Evolutionary conservation across 176 grass and related monocot species (phyloP).

Genomic region (Oryza officinalis): DNA sequence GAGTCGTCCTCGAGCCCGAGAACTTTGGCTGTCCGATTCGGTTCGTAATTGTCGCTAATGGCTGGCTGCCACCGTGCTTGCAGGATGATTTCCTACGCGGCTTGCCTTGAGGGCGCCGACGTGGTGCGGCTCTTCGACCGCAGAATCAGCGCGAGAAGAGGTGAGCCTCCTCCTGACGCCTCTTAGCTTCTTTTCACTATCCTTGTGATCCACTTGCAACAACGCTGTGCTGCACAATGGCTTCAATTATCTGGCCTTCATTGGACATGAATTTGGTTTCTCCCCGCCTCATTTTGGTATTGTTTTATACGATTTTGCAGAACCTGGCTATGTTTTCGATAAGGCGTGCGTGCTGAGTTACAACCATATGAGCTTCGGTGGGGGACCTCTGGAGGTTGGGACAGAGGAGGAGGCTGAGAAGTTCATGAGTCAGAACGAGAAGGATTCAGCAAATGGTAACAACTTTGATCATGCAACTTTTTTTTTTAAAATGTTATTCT

Average conservation of each 20-base stretch:
- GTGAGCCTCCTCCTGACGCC: conserved; percentile 15
- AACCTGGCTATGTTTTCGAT: conserved; percentile 77
- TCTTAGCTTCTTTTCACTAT: background rate
- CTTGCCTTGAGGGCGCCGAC: conserved; percentile 86
- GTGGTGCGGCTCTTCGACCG: conserved; percentile 86
- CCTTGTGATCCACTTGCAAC: background rate
- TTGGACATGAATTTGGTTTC: background rate
- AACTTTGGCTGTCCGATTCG: background rate
- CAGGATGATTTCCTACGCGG: conserved; percentile 89
- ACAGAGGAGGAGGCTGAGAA: conserved; percentile 84
- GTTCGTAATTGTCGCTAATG: background rate
- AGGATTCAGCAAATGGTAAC: conserved; percentile 82
- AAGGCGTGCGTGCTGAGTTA: conserved; percentile 66
- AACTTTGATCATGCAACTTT: background rate
- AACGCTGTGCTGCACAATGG: background rate
- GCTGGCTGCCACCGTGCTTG: background rate
- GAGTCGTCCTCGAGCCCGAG: conserved; percentile 31
- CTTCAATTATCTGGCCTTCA: background rate
- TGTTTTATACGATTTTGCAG: conserved; percentile 36
- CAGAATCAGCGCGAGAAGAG: conserved; percentile 78
- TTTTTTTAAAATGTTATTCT: background rate
- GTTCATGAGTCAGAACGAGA: conserved; percentile 70
- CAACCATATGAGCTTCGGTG: conserved; percentile 86
- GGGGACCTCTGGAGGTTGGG: conserved; percentile 68
- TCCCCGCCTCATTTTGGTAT: conserved; percentile 30